Evolutionary conservation across 192 early-diverging fungal species (phyloP), one percentile per base, ranked within the genome.

Genomic region (Polychytrium aggregatum): DNA sequence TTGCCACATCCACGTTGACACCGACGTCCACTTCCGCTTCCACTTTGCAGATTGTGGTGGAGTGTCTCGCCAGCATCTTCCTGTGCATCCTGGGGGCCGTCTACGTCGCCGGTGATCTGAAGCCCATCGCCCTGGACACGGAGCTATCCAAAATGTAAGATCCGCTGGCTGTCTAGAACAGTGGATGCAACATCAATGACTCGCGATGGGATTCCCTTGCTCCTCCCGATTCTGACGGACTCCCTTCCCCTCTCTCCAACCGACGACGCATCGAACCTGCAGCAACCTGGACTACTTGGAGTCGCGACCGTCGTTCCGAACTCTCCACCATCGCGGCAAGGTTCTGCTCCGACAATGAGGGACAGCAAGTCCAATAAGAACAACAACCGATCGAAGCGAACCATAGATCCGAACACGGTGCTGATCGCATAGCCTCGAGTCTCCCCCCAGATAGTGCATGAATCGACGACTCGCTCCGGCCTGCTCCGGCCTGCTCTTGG

Each of bases 251-350:
- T 1, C 16, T 14, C 5, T 0, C 14, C 0, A 3, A 18, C 16
- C 21, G 27, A 22, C 14, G 14, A 41, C 22, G 1, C 26, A 16
- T 14, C 11, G 31, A 30, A 11, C 20, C 29, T 26, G 1, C 40
- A 57, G 56, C 34, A 35, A 38, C 13, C 30, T 57, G 48, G 56
- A 57, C 41, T 34, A 47, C 9, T 44, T 57, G 9, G 47, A 49
- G 7, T 10, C 35, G 4, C 29, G 41, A 13, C 56, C 47, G 25
- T 7, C 18, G 8, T 57, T 57, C 35, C 38, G 48, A 14, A 34
- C 35, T 6, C n/a, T 57, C 29, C 16, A 57, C 36, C 47, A 50
- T 20, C 39, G 56, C 18, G 56, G 31, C 31, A 33, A 33, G 31
- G 4, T 33, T 11, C n/a, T n/a, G n/a, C n/a, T n/a, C n/a, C n/a